Base-by-base conservation (phyloP, 2,329 filamentous ascomycete species). In the Endocalyx cinctus region DNA sequence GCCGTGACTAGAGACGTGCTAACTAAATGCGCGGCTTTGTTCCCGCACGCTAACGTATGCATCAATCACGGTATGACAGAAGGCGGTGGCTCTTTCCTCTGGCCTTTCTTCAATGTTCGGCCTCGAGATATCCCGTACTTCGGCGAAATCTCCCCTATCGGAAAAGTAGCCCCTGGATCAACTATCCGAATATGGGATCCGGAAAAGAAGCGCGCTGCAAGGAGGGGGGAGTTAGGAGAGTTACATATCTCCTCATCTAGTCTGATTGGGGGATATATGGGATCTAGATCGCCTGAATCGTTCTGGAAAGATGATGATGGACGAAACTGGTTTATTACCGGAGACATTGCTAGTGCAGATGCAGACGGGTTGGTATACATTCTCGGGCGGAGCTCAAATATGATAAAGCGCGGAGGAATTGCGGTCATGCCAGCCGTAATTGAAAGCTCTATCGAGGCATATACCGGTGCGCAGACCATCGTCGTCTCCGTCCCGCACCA, bases 31-130 rank as follows among this genome's bases (percentile, higher is more conserved):
- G 35, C 39, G 5, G 32, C 28, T 7, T 26, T 38, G 13, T 41
- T 41, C 35, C 39, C 35, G 5, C 17, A n/a, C 11, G 39, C 35
- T 10, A 25, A 27, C 13, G 39, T 41, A 5, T 35, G 28, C 29
- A 27, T 41, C 18, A 41, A 41, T 25, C 39, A 41, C 17, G 39
- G 39, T 23, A 41, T 41, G 39, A 38, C 27, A 17, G 39, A 41
- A 29, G 39, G 32, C 16, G 17, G 17, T 11, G 39, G 39, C 15
- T 35, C 26, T n/a, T 41, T 38, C 22, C 23, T 20, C 14, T 41
- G 39, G 39, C 39, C 39, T 4, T 41, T 38, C 12, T 27, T 20
- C 32, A 16, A 18, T 6, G 14, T n/a, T 3, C 14, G 18, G 4
- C 16, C 26, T 13, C 5, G 5, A 10, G 25, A 35, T 4, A 38